These are phyloP conservation scores for Dendrobium chrysotoxum DNA, from an alignment of 106 monocot genomes.

Conservation along the genomic window DNA sequence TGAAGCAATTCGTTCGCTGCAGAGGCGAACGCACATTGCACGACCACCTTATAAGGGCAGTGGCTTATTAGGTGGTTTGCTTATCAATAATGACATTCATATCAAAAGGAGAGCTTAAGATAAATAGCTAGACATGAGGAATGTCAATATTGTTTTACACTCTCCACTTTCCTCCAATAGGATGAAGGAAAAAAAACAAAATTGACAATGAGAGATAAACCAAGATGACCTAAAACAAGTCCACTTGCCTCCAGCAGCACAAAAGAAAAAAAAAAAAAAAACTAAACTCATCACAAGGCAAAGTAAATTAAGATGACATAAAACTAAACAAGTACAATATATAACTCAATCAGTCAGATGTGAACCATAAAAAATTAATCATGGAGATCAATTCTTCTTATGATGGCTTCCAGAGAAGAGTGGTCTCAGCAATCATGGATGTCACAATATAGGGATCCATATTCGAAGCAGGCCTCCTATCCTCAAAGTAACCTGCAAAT, in stretches of 20 bases:
- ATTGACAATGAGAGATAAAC: too few relatives aligned
- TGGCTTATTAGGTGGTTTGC: too few relatives aligned
- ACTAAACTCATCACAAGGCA: neutral
- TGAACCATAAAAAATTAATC: neutral
- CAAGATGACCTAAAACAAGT: too few relatives aligned
- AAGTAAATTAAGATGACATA: neutral
- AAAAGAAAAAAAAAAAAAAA: too few relatives aligned
- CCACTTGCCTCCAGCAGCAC: too few relatives aligned
- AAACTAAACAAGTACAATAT: neutral
- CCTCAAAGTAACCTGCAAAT: constrained; percentile 10
- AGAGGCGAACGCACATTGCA: too few relatives aligned
- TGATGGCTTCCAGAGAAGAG: constrained; percentile 8
- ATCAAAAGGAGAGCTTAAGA: neutral
- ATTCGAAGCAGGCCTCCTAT: constrained; percentile 21
- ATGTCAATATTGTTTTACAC: neutral
- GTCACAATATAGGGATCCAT: constrained; percentile 22
- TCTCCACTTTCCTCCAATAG: neutral
- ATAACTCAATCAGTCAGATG: neutral
- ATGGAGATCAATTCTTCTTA: neutral
- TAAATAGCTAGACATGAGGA: neutral
- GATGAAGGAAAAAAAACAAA: neutral
- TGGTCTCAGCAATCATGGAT: constrained; percentile 19
- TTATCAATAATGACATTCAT: too few relatives aligned
- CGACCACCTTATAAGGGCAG: too few relatives aligned
- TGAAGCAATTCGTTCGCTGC: too few relatives aligned